Percentiles rank a stretch among this genome's conserved stretches.
These are phyloP conservation scores for Rhynchosporium secalis DNA, from an alignment of 2,329 filamentous ascomycete species.

Conservation along the genomic window DNA sequence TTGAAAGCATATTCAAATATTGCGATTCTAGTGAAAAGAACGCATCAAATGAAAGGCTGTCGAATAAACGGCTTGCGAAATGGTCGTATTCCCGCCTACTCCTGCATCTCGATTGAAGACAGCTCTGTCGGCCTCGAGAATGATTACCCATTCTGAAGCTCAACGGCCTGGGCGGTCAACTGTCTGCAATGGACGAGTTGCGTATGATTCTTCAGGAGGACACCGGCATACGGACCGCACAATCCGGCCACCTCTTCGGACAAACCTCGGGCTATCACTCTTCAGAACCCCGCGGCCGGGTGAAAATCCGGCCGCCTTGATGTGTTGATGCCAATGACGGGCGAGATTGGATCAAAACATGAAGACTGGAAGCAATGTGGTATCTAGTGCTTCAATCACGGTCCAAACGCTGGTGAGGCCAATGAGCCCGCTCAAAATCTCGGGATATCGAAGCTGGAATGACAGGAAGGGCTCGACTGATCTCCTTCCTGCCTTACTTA, in stretches of 20 bases:
- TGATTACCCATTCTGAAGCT: neutral
- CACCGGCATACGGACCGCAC: neutral
- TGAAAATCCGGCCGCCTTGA: neutral
- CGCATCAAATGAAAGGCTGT: neutral
- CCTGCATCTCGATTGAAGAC: neutral
- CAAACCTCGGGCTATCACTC: constrained; percentile 3
- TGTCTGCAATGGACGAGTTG: neutral
- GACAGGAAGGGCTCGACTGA: neutral
- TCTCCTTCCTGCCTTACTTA: neutral
- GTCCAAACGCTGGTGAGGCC: neutral
- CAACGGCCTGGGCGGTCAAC: neutral
- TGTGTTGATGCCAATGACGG: neutral
- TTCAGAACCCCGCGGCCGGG: neutral
- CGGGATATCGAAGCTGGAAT: neutral
- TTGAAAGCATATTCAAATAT: neutral
- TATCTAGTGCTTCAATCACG: neutral
- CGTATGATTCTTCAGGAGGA: neutral
- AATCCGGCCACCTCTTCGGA: neutral
- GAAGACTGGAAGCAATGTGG: constrained; percentile 1
- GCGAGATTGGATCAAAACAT: neutral
- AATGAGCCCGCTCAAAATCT: constrained; percentile 10
- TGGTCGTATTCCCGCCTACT: neutral
- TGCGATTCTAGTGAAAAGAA: neutral
- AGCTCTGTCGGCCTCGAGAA: neutral
- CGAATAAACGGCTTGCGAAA: neutral